Conservation (phyloP, 441 rosid genomes). For the Hypseocharis bilobata region DNA sequence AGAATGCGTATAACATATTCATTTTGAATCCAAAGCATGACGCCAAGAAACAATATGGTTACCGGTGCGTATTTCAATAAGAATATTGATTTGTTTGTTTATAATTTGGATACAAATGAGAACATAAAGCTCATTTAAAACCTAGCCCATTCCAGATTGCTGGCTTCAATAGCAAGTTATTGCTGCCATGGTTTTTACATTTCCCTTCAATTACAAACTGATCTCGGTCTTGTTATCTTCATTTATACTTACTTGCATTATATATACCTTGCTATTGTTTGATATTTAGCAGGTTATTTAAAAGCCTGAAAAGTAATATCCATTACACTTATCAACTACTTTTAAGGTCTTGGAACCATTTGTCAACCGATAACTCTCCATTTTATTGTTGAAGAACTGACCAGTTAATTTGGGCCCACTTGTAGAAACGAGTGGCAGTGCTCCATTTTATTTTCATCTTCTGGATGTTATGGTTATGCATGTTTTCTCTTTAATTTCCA, state of each 20-base stretch:
- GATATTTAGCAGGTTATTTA: not conserved
- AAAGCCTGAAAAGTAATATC: not conserved
- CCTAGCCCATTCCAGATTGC: conserved; percentile 1
- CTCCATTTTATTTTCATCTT: not conserved
- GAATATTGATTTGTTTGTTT: conserved; percentile 6
- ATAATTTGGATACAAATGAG: not conserved
- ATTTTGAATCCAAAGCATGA: conserved; percentile 68
- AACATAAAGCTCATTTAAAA: not conserved
- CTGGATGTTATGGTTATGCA: conserved; percentile 7
- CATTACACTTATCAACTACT: not conserved
- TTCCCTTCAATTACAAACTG: conserved; percentile 1
- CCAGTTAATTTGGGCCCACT: not conserved
- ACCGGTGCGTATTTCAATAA: conserved; percentile 44
- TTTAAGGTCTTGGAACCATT: not conserved
- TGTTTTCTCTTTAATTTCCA: conserved; percentile 7
- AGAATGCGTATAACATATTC: conserved; percentile 73
- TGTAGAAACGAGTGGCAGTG: not conserved
- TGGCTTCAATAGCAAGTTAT: not conserved
- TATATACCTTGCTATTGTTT: not conserved
- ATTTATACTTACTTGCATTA: not conserved
- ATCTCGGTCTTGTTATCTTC: not conserved
- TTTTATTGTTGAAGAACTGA: not conserved
- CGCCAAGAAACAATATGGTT: conserved; percentile 56
- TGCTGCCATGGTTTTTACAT: not conserved
- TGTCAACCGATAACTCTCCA: not conserved